Base-by-base conservation (phyloP, 805 yeast species). In the Kazachstania africana region DNA sequence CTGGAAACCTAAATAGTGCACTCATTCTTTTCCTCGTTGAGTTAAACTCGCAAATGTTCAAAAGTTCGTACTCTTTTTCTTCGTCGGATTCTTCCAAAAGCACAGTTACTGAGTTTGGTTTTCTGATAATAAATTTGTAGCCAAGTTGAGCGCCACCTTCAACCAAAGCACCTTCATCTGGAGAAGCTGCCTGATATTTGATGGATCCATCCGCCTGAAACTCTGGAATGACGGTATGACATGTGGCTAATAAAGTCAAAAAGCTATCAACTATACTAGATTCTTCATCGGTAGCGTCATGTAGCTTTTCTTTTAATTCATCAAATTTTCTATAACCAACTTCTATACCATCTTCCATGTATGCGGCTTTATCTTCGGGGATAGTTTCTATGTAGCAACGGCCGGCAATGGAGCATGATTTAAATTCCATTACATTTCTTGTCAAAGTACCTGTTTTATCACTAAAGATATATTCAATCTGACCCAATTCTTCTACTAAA, bases 11-110 rank as follows among this genome's bases (percentile, higher is more conserved):
- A 57, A 85, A 81, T 29, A 91, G 75, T 0, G 96, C 91, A 31
- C 95, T 81, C 99, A 91, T 91, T 61, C 99, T 73, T 58, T 91
- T 91, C 58, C 99, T 72, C 0, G 98, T 88, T 1, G 97, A 88
- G 55, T 93, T 91, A 62, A 91, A 91, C 53, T 91, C 98, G 60
- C 97, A 91, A 33, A 91, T 74, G 45, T 88, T 85, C 37, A 91
- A 63, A 24, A 91, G 65, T 52, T 87, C 93, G 47, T 76, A 88
- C 25, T 74, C 70, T 29, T 63, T 52, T 32, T 68, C 64, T 36
- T 63, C 60, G 5, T 78, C 77, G 8, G 60, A 47, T 1, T 62
- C 61, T 20, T 63, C 55, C 6, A 69, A 61, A 29, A 72, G 70
- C 25, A 93, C 67, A 0, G 82, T 70, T 20, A 93, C 78, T 15